Evolutionary conservation across 2,329 filamentous ascomycete species (phyloP).

Genomic region (Drechslerella dactyloides): DNA sequence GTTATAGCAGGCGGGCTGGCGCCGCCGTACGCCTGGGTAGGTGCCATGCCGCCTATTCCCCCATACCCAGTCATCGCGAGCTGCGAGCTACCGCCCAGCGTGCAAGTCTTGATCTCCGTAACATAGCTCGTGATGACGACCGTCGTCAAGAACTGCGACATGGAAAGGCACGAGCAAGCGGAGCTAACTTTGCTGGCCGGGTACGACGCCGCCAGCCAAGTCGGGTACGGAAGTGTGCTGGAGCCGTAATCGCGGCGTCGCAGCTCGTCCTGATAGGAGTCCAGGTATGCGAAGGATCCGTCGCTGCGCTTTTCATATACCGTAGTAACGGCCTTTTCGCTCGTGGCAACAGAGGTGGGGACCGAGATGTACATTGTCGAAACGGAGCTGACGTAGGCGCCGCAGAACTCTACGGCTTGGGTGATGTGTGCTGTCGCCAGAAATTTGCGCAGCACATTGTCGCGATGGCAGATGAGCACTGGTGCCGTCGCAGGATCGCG

Average conservation of each 20-base stretch:
- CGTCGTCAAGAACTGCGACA: slow-evolving; percentile 10
- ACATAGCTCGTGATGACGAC: slow-evolving; percentile 15
- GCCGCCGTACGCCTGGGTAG: too few relatives aligned
- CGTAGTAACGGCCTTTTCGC: neutral
- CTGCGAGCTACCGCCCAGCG: neutral
- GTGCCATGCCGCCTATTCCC: too few relatives aligned
- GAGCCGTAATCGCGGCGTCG: neutral
- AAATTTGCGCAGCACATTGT: neutral
- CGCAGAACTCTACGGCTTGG: neutral
- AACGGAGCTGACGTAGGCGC: neutral
- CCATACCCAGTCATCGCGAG: neutral
- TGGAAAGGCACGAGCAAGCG: slow-evolving; percentile 12
- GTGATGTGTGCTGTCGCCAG: neutral
- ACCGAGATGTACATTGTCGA: neutral
- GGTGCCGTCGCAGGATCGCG: neutral
- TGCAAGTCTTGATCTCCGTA: neutral
- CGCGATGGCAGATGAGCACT: neutral
- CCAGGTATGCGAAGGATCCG: neutral
- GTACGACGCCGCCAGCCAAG: slow-evolving; percentile 14
- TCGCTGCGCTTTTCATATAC: slow-evolving; percentile 2
- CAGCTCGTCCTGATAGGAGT: neutral
- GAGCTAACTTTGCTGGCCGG: slow-evolving; percentile 27
- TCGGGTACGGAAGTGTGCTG: slow-evolving; percentile 10
- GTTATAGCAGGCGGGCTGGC: too few relatives aligned
- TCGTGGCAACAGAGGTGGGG: neutral